Base-by-base conservation (phyloP, 108 stramenopile genomes). In the Fragilariopsis cylindrus region DNA sequence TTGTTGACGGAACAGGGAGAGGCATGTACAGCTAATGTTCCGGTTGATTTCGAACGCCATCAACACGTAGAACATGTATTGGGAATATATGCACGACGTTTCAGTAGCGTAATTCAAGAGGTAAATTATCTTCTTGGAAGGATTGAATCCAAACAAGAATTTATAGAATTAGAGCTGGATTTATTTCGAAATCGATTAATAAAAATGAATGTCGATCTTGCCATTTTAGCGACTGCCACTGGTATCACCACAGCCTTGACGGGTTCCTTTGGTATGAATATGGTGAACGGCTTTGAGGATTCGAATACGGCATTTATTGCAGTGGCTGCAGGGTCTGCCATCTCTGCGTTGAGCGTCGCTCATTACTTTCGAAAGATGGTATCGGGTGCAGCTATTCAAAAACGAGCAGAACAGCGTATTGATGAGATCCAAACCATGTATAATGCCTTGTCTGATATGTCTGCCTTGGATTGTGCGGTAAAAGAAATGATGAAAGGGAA, bases 251-350 rank as follows among this genome's bases (percentile, higher is more conserved):
- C 93, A 7, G 83, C 89, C 4, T 79, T 87, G 5, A 88, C 96
- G n/a, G 96, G 93, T 2, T 88, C 90, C 66, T 96, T 89, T 78
- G 96, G 96, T 9, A 96, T 96, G 96, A 96, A 96, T 70, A 65
- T 96, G n/a, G 70, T 91, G 6, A 82, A 81, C 69, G 96, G 96
- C 2, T 71, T 84, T 4, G 96, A 96, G 73, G 65, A 86, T 8
- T 74, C 81, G 5, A 73, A 76, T 47, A 82, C 84, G 7, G 87
- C 89, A 3, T 93, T 96, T 73, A 72, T 71, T 8, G 45, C 79
- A 12, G 80, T 91, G 11, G 82, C 90, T 4, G 50, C 76, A 39
- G 21, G 71, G 49, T 82, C 85, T 16, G 47, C 69, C 5, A 52
- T 55, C 1, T 15, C 65, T 5, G 69, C 80, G 9, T n/a, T 67